A percentile compares a stretch with the other conserved stretches of the same genome.
These are phyloP conservation scores for Nakaseomyces sp. DNA, from an alignment of 1,139 yeast genomes.

Conservation along the genomic window DNA sequence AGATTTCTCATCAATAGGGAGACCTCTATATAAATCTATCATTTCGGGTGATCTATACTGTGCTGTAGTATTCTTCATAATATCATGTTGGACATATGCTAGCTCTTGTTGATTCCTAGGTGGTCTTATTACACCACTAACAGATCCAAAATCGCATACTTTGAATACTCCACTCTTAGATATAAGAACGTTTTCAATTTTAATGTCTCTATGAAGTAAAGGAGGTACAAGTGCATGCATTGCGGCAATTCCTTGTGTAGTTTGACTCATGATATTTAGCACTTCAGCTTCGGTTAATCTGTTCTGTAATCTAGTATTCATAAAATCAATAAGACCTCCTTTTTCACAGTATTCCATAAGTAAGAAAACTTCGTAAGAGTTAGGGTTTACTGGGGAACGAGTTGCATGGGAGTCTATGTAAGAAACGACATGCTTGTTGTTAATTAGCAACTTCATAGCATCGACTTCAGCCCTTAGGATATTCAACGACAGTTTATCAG, in stretches of 20 bases:
- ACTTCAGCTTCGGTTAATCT: conserved; percentile 56
- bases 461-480: conserved; percentile 67
- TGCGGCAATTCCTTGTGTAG: conserved; percentile 57
- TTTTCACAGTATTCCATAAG: conserved; percentile 73
- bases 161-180: conserved; percentile 50
- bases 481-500: conserved; percentile 58
- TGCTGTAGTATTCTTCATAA: conserved; percentile 69
- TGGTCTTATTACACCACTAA: conserved; percentile 51
- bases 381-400: conserved; percentile 38
- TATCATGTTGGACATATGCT: conserved; percentile 52
- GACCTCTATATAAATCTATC: conserved; percentile 60
- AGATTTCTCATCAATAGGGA: conserved; percentile 64
- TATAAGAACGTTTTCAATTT: conserved; percentile 67
- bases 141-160: conserved; percentile 75
- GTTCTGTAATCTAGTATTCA: conserved; percentile 59
- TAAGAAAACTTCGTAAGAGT: conserved; percentile 60
- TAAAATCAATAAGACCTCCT: conserved; percentile 59
- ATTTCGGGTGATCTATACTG: conserved; percentile 78
- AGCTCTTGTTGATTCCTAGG: conserved; percentile 59
- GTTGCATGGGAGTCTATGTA: conserved; percentile 75
- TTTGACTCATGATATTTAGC: conserved; percentile 56
- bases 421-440: conserved; percentile 50
- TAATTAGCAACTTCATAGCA: conserved; percentile 56
- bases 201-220: conserved; percentile 65
- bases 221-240: conserved; percentile 54